A percentile compares a stretch with the other conserved stretches of the same genome.
Evolutionary conservation across 2,329 filamentous ascomycete species (phyloP).

Genomic region (Didymella lethalis): DNA sequence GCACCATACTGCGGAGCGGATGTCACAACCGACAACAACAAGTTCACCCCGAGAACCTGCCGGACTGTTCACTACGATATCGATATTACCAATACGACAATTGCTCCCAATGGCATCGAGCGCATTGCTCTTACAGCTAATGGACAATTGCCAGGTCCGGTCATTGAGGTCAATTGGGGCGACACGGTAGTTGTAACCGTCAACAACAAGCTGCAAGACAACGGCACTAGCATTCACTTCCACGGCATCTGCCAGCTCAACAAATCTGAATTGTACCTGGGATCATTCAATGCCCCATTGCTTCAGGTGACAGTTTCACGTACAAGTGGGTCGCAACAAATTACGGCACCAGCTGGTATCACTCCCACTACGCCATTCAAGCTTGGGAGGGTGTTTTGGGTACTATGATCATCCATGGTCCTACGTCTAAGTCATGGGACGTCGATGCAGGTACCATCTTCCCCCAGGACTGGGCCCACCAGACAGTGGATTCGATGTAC

Average conservation of each 20-base stretch:
- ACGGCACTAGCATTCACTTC: neutral
- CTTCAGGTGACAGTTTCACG: neutral
- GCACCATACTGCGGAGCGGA: neutral
- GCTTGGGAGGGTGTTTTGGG: neutral
- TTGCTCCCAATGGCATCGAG: neutral
- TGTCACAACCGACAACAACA: neutral
- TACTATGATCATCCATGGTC: neutral
- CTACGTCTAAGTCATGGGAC: neutral
- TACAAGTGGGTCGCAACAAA: neutral
- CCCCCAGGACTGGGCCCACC: slow-evolving; percentile 50
- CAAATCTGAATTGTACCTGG: neutral
- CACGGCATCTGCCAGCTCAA: neutral
- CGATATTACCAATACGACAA: neutral
- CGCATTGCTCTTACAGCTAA: neutral
- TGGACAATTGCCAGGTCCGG: neutral
- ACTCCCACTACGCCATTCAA: neutral
- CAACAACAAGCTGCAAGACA: neutral
- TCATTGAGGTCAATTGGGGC: neutral
- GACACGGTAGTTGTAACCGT: neutral
- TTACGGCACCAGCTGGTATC: neutral
- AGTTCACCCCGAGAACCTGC: neutral
- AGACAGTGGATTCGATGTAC: slow-evolving; percentile 44
- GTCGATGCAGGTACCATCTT: slow-evolving; percentile 36
- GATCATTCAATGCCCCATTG: neutral
- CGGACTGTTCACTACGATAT: neutral